phyloP scores from a whole-genome alignment of 1,284 basidiomycete species.

The Cryptococcus neoformans region DNA sequence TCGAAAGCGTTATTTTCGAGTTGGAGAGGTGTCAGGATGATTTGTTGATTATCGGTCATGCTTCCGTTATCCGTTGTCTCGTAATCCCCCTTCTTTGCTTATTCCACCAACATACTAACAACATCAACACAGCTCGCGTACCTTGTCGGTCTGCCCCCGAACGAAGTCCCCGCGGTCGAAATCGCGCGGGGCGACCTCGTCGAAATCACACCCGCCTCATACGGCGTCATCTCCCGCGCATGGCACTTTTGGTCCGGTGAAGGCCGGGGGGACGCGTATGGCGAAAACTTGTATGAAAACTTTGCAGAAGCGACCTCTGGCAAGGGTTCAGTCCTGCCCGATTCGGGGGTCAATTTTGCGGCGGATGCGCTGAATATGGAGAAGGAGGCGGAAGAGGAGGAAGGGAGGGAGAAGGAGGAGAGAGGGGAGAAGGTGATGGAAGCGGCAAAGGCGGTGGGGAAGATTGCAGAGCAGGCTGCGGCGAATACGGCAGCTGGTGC shows the following conservation, averaged over 20 bases:
- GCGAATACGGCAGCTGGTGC: too few relatives aligned
- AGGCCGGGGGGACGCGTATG: conserved; percentile 43
- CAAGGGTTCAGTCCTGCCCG: conserved; percentile 34
- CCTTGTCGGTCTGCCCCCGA: conserved; percentile 90
- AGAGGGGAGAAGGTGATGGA: conserved; percentile 1
- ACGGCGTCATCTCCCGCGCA: conserved; percentile 81
- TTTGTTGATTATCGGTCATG: conserved; percentile 74
- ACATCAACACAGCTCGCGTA: conserved; percentile 63
- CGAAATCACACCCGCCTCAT: conserved; percentile 84
- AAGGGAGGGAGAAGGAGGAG: conserved; percentile 35
- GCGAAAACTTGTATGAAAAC: conserved; percentile 51
- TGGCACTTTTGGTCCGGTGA: conserved; percentile 78
- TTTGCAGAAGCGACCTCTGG: conserved; percentile 47
- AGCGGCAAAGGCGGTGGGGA: neutral
- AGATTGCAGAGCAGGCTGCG: conserved; percentile 1
- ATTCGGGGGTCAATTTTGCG: conserved; percentile 36
- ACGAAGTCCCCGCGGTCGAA: conserved; percentile 94
- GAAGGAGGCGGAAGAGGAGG: conserved; percentile 43
- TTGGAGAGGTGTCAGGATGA: conserved; percentile 76
- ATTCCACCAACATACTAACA: neutral
- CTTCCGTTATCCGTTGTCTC: conserved; percentile 96
- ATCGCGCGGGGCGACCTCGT: conserved; percentile 85
- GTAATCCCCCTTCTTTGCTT: conserved; percentile 38
- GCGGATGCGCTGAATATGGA: conserved; percentile 45
- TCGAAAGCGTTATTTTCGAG: conserved; percentile 81